Conservation (phyloP, 176 grass and related monocot genomes). For the Cenchrus fungigraminus region DNA sequence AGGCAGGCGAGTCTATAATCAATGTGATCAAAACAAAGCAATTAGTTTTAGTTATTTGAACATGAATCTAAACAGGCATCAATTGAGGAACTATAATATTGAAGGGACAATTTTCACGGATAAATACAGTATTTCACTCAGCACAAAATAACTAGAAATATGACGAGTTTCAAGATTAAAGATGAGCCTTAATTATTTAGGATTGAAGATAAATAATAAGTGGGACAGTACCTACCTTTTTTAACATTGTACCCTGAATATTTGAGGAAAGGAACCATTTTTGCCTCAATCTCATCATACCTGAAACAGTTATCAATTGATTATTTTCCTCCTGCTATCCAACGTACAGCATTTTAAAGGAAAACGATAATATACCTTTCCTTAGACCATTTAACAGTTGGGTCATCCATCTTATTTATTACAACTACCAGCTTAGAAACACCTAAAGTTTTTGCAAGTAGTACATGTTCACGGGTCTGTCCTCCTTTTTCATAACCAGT, state of each 20-base stretch:
- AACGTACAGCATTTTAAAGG: not conserved
- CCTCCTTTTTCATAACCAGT: slow-evolving; percentile 86
- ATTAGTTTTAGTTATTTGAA: not conserved
- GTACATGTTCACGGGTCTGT: slow-evolving; percentile 81
- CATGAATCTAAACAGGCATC: slow-evolving; percentile 7
- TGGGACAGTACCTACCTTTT: slow-evolving; percentile 67
- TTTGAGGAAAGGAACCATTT: slow-evolving; percentile 85
- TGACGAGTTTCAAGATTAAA: not conserved
- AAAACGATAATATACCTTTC: slow-evolving; percentile 59
- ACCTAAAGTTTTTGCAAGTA: slow-evolving; percentile 85
- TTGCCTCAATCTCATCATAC: slow-evolving; percentile 91
- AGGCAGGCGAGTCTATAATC: not conserved
- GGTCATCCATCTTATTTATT: slow-evolving; percentile 86
- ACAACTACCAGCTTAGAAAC: slow-evolving; percentile 79
- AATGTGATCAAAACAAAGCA: not conserved
- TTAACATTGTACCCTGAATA: slow-evolving; percentile 94
- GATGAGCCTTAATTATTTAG: not conserved
- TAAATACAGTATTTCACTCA: not conserved
- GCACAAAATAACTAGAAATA: slow-evolving; percentile 9
- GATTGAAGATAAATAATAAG: not conserved
- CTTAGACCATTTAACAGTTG: slow-evolving; percentile 79
- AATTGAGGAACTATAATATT: not conserved
- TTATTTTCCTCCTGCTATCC: slow-evolving; percentile 11
- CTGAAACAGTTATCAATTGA: slow-evolving; percentile 47
- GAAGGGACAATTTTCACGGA: not conserved